These are phyloP conservation scores for Rhodotorula sp. DNA, from an alignment of 1,284 basidiomycete genomes.

Conservation along the genomic window DNA sequence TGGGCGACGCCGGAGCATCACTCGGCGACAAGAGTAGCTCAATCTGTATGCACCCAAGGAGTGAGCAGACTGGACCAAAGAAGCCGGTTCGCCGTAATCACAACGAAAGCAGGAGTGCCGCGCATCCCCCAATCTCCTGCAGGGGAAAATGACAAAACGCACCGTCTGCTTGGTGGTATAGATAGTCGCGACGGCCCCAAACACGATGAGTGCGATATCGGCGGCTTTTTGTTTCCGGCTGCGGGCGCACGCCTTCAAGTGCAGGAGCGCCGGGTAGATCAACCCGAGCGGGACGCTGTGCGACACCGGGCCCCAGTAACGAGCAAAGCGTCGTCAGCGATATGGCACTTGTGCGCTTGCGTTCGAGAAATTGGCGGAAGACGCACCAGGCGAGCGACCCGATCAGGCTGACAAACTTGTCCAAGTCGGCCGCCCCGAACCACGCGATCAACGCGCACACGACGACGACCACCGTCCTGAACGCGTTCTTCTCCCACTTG, in stretches of 20 bases:
- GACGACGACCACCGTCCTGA: constrained; percentile 74
- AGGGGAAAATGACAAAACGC: too few species aligned
- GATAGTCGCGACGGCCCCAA: constrained; percentile 74
- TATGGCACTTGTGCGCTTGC: constrained; percentile 43
- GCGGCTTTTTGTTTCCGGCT: constrained; percentile 66
- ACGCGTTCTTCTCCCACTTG: constrained; percentile 85
- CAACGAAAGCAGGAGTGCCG: too few species aligned
- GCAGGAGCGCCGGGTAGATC: constrained; percentile 70
- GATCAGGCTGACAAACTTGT: constrained; percentile 90
- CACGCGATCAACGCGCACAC: constrained; percentile 74
- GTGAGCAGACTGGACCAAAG: too few species aligned
- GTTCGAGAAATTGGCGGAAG: neutral
- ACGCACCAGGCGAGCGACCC: constrained; percentile 91
- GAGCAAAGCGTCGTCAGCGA: constrained; percentile 47
- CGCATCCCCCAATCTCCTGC: too few species aligned
- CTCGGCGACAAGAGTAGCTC: too few species aligned
- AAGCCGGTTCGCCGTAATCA: too few species aligned
- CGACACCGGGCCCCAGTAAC: constrained; percentile 29
- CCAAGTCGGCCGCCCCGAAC: constrained; percentile 82
- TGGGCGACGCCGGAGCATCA: neutral
- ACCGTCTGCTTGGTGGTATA: constrained; percentile 84
- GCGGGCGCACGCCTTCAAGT: constrained; percentile 78
- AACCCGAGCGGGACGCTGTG: constrained; percentile 13
- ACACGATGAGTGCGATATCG: constrained; percentile 76
- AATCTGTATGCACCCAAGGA: too few species aligned